These are phyloP conservation scores for Coemansia interrupta DNA, from an alignment of 192 early-diverging fungal species.

Conservation along the genomic window DNA sequence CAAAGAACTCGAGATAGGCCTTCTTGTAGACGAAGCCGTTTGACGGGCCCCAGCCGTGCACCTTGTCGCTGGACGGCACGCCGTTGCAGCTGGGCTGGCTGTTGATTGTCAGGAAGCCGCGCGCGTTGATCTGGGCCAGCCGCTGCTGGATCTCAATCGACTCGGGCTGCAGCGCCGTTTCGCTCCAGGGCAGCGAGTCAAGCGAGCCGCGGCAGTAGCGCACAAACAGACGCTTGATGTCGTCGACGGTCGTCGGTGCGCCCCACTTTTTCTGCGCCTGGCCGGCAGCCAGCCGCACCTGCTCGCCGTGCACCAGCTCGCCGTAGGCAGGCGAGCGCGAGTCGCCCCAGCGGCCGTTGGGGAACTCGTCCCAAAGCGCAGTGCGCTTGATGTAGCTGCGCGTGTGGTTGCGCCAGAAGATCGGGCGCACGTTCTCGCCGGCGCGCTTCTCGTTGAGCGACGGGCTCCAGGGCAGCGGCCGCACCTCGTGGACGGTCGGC, in stretches of 20 bases:
- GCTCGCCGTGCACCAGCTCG: constrained; percentile 76
- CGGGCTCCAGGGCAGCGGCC: constrained; percentile 62
- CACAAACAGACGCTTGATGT: constrained; percentile 76
- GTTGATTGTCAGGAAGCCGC: constrained; percentile 95
- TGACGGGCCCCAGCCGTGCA: constrained; percentile 92
- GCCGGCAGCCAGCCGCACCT: constrained; percentile 73
- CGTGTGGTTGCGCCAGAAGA: constrained; percentile 96
- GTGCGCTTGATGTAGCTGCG: constrained; percentile 89
- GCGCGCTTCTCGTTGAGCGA: constrained; percentile 84
- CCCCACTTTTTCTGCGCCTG: constrained; percentile 80
- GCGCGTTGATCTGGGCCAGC: constrained; percentile 68
- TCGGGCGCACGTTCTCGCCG: constrained; percentile 95
- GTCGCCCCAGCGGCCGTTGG: constrained; percentile 98
- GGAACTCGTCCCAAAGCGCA: constrained; percentile 95
- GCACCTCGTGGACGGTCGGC: constrained; percentile 63
- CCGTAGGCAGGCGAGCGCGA: constrained; percentile 89
- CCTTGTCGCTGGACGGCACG: constrained; percentile 67
- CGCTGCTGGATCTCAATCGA: constrained; percentile 67
- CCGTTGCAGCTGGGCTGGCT: constrained; percentile 93
- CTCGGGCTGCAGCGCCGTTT: constrained; percentile 74
- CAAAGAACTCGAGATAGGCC: constrained; percentile 95
- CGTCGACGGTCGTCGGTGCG: constrained; percentile 59
- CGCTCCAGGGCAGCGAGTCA: constrained; percentile 87
- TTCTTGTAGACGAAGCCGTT: constrained; percentile 96
- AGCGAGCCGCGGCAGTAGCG: constrained; percentile 79